Conservation (phyloP, 345 rosid genomes). For the Trapa bicornis region DNA sequence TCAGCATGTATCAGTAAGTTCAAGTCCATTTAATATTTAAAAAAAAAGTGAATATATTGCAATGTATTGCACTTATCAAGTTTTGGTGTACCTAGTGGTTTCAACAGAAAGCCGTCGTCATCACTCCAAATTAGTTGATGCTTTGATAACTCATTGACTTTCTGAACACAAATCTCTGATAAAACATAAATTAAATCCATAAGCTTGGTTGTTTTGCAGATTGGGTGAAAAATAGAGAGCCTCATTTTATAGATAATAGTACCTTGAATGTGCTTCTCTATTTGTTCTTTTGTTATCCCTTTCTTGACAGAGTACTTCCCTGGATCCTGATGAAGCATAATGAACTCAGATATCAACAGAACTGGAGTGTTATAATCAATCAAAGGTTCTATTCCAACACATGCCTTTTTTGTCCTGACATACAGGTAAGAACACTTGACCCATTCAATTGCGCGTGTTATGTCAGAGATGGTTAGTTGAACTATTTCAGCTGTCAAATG, state of each 20-base stretch:
- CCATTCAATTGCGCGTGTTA: slow-evolving; percentile 91
- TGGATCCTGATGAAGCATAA: slow-evolving; percentile 47
- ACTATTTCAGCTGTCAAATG: slow-evolving; percentile 97
- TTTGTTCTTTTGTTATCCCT: slow-evolving; percentile 60
- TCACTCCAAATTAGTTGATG: slow-evolving; percentile 90
- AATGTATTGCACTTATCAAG: slow-evolving; percentile 1
- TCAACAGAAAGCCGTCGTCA: slow-evolving; percentile 73
- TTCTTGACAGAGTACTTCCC: slow-evolving; percentile 68
- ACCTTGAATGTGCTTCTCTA: slow-evolving; percentile 91
- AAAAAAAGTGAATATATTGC: not conserved
- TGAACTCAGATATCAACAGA: not conserved
- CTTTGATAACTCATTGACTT: slow-evolving; percentile 61
- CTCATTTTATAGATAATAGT: not conserved
- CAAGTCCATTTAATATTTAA: not conserved
- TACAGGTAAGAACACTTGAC: slow-evolving; percentile 88
- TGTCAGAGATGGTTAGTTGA: slow-evolving; percentile 75
- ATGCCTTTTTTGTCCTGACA: slow-evolving; percentile 86
- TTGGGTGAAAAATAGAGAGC: not conserved
- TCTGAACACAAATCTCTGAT: slow-evolving; percentile 66
- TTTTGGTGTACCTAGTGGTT: slow-evolving; percentile 61
- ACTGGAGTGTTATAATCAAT: slow-evolving; percentile 4
- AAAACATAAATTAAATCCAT: slow-evolving; percentile 13
- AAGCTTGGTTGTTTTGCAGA: not conserved
- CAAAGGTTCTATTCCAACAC: slow-evolving; percentile 10
- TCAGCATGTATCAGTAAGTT: not conserved